These are phyloP conservation scores for Balakata baccata DNA, from an alignment of 345 rosid species.

Conservation along the genomic window DNA sequence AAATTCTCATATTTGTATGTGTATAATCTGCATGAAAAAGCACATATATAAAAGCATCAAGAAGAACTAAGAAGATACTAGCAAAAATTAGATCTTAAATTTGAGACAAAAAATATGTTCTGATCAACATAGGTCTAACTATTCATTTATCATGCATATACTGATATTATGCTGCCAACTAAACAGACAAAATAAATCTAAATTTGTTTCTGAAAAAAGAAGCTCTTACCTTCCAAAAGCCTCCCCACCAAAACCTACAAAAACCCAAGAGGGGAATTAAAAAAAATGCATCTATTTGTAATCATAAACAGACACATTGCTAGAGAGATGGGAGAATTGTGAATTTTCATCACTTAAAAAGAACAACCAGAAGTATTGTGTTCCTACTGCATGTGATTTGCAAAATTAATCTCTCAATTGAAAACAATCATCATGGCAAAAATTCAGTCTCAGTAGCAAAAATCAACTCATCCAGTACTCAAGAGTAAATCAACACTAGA, in stretches of 20 bases:
- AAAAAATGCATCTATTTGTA: constrained; percentile 14
- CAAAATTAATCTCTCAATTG: not conserved
- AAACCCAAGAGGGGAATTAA: constrained; percentile 18
- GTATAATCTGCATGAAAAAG: not conserved
- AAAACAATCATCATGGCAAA: not conserved
- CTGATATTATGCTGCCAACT: constrained; percentile 3
- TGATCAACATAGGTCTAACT: not conserved
- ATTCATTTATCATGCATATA: not conserved
- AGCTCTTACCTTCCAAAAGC: constrained; percentile 90
- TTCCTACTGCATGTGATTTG: not conserved
- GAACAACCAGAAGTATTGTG: not conserved
- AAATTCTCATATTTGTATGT: not conserved
- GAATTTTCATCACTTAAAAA: not conserved
- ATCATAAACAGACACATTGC: not conserved
- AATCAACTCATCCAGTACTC: not conserved
- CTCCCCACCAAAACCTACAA: constrained; percentile 97
- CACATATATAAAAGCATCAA: not conserved
- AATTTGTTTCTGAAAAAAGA: constrained; percentile 9
- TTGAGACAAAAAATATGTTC: not conserved
- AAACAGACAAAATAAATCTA: not conserved
- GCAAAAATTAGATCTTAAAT: not conserved
- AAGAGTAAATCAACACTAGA: not conserved
- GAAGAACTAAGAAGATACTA: not conserved
- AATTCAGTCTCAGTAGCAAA: not conserved
- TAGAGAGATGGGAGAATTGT: not conserved